Evolutionary conservation across 1,139 yeast genomes (phyloP), one percentile per base, ranked within the genome.

Genomic region (Arxiozyma telluris): DNA sequence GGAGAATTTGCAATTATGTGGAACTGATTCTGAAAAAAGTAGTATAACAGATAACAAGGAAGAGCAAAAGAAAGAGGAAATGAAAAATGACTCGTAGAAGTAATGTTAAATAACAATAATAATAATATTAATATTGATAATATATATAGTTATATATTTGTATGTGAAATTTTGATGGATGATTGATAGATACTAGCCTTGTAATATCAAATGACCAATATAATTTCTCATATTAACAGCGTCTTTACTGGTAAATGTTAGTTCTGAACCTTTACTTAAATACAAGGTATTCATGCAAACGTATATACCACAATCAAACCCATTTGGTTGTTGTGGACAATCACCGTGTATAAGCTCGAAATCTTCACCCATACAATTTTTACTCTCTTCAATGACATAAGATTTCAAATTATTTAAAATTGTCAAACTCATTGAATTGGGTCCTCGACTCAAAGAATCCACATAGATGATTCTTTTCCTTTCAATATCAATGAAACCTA

Each of bases 291-390:
- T 85, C 54, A 89, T 80, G 68, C 97, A 87, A 9, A 95, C 81
- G 65, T 91, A 93, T 1, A 93, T 96, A 1, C 99, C 99, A 72
- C 99, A 94, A 68, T 94, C 99, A 60, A 70, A 87, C 0, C 97
- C 97, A 66, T 94, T 94, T 39, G 77, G 74, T 68, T 94, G 99
- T 61, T 84, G 89, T 0, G 98, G 98, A 42, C 91, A 80, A 27
- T 76, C 73, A 42, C 74, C 38, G 54, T 70, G 74, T 25, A 69
- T 53, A 65, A 72, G 60, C 45, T 70, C 70, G 52, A 74, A 72
- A 42, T 73, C 72, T 12, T 61, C 58, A 1, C 77, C 75, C 20
- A 72, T 64, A 49, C 68, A 64, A 1, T 65, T 63, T 53, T 75
- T 75, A 43, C 80, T 78, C 70, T 79, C 91, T 45, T 80, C 77